Base-by-base conservation (phyloP, 805 yeast genomes). In the Jamesozyma spencerorum region DNA sequence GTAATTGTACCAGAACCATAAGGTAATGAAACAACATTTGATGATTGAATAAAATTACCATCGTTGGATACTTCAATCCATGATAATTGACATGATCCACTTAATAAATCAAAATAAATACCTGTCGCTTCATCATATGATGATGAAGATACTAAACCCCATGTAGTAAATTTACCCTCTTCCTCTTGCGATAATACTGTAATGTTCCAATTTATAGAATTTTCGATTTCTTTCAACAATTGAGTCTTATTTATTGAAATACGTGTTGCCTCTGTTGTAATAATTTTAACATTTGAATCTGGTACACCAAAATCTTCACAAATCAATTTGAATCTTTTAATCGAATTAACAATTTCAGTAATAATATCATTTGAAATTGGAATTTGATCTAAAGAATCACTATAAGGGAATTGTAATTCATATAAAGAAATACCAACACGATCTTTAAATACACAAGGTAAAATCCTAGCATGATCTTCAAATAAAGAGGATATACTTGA, bases 381-480 rank as follows among this genome's bases (percentile, higher is more conserved):
- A 5, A 39, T 39, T 13, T 66, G 66, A 12, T 58, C 63, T 7
- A 53, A 45, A 37, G 69, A 50, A 15, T 38, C 33, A 44, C 65
- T 47, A 45, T 64, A 46, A 4, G 71, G 45, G 56, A 64, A 67
- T 50, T 78, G 82, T 0, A 74, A 77, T 45, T 79, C 85, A 53
- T 75, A 80, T 14, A 82, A 58, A 0, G 87, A 77, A 13, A 82
- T 76, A 2, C 84, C 83, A 2, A 81, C 69, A 34, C 87, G 63
- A 49, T 82, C 90, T 47, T 81, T 84, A 61, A 77, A 82, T 10
- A 81, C 77, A 55, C 85, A 79, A 1, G 92, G 90, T 72, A 82
- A 74, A 4, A 79, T 77, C 44, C 92, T 68, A 1, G 85, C 85
- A 56, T 79, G 83, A 45, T 74, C 78, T 1, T 81, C 66, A 3